A percentile compares a stretch with the other conserved stretches of the same genome.
Evolutionary conservation across 768 basidiomycete genomes (phyloP).

Genomic region (Lactifluus subvellereus): DNA sequence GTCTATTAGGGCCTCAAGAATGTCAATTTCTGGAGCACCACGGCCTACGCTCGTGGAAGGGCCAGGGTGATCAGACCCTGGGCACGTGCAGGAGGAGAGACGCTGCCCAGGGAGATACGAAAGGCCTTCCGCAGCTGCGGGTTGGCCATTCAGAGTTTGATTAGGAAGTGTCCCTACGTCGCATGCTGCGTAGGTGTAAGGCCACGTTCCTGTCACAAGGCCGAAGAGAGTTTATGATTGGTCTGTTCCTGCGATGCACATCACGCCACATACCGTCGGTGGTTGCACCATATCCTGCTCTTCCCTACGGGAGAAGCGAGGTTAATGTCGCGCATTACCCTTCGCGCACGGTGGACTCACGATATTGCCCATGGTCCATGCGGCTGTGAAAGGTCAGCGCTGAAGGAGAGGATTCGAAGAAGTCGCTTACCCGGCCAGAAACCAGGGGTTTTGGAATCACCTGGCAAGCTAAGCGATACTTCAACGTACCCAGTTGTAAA

Average conservation of each 20-base stretch:
- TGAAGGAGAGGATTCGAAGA: conserved; percentile 8
- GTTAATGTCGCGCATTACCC: not conserved
- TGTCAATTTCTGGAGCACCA: conserved; percentile 88
- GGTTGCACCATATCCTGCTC: conserved; percentile 85
- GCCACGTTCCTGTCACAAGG: conserved; percentile 45
- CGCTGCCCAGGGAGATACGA: conserved; percentile 85
- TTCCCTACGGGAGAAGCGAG: conserved; percentile 43
- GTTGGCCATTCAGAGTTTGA: conserved; percentile 58
- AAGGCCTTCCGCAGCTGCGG: conserved; percentile 44
- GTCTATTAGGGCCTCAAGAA: conserved; percentile 80
- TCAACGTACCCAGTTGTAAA: conserved; percentile 92
- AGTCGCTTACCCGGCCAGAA: conserved; percentile 73
- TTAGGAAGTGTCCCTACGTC: conserved; percentile 84
- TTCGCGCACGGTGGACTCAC: conserved; percentile 27
- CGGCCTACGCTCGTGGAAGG: conserved; percentile 60
- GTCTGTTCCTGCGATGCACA: not conserved
- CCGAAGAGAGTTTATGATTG: not conserved
- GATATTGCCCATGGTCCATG: conserved; percentile 75
- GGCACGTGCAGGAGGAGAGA: conserved; percentile 82
- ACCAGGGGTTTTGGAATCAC: conserved; percentile 52
- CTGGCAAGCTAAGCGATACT: conserved; percentile 71
- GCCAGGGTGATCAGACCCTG: conserved; percentile 83
- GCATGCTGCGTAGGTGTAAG: conserved; percentile 79
- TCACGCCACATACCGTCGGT: conserved; percentile 55
- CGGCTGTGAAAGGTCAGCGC: conserved; percentile 34